phyloP scores from a whole-genome alignment of 129 eudicot species.

The Silybum marianum region DNA sequence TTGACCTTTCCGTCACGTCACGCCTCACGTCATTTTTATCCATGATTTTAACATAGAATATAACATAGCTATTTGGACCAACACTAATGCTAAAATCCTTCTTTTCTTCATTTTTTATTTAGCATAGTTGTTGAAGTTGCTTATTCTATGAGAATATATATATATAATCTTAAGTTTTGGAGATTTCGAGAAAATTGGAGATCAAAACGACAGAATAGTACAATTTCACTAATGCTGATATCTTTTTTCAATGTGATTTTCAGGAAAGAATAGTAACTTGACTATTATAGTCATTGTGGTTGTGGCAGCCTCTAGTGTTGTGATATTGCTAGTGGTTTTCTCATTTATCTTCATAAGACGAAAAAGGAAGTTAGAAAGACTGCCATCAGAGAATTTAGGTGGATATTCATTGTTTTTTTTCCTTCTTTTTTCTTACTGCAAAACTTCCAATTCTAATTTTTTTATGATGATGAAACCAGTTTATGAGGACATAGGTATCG shows the following conservation, averaged over 20 bases:
- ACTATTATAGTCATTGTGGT: not conserved
- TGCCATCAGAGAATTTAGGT: not conserved
- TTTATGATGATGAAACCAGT: not conserved
- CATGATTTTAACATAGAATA: too few species aligned
- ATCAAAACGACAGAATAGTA: not conserved
- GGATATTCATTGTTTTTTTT: not conserved
- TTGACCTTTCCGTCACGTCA: too few species aligned
- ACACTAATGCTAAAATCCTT: too few species aligned
- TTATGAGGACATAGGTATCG: not conserved
- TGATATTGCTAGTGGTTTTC: not conserved
- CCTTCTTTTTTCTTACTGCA: not conserved
- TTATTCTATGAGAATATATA: not conserved
- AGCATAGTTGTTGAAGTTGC: not conserved
- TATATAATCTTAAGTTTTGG: not conserved
- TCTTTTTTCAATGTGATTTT: not conserved
- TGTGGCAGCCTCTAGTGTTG: slow-evolving; percentile 5
- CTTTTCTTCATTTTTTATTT: too few species aligned
- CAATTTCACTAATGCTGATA: not conserved
- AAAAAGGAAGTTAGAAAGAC: slow-evolving; percentile 12
- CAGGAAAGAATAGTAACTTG: slow-evolving; percentile 25
- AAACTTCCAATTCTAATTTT: not conserved
- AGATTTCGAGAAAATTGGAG: not conserved
- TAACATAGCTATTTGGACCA: too few species aligned
- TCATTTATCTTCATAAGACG: slow-evolving; percentile 14
- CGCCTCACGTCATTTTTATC: too few species aligned